Base-by-base conservation (phyloP, 345 rosid genomes). In the Viola odorata region DNA sequence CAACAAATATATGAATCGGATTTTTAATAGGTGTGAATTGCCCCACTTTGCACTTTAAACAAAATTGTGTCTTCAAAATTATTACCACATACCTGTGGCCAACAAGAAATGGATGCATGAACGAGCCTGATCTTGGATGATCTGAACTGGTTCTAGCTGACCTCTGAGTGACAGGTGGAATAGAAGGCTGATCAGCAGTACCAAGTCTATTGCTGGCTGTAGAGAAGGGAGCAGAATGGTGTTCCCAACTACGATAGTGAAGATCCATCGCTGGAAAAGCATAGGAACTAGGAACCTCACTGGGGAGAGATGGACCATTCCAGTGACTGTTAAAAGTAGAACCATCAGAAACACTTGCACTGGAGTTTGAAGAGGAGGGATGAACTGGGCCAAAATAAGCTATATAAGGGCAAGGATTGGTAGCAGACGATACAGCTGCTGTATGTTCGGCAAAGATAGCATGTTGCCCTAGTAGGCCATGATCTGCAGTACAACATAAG, bases 361-460 rank as follows among this genome's bases (percentile, higher is more conserved):
- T 64, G 68, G 95, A 75, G 78, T 77, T 89, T 14, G 91, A 83
- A 59, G 95, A 80, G 10, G 96, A 81, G 0, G 97, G 92, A 64
- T 84, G 91, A 67, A 88, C 69, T 10, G 99, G 96, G 60, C 90
- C 97, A 55, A 90, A 57, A 76, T 90, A 94, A 67, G 96, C 83
- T 61, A 94, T 73, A 64, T 90, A 94, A 12, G 99, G 99, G 69
- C 99, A 94, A 55, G 90, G 87, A 70, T 94, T 96, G 39, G 77
- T 73, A 11, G 88, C 80, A 42, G 99, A 74, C 62, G 91, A 76
- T 58, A 82, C 85, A 8, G 86, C 77, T 13, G 91, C 77, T 12
- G 91, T 63, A 58, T 82, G 95, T 64, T 94, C 99, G 6, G 91
- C 71, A 53, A 87, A 87, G 50, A 82, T 58, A 32, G 86, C 84